These are phyloP conservation scores for Camelina laxa DNA, from an alignment of 345 rosid genomes.

Conservation along the genomic window DNA sequence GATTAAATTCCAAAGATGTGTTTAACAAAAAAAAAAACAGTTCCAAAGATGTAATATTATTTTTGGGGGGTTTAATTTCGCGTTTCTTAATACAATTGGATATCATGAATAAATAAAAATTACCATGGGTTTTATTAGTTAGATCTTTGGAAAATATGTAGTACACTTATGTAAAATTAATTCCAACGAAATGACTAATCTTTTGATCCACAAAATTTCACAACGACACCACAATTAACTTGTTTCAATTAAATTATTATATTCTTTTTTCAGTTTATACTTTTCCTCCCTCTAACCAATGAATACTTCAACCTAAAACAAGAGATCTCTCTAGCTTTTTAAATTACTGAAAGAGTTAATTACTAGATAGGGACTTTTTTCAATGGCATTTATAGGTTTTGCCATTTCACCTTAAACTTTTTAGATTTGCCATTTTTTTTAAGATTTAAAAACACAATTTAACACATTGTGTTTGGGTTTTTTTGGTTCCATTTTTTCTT, in stretches of 20 bases:
- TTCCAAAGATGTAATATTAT: constrained; percentile 40
- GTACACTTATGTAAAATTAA: neutral
- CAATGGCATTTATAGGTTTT: no score
- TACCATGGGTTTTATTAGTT: constrained; percentile 13
- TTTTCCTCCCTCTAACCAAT: neutral
- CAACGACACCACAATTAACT: neutral
- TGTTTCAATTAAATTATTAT: constrained; percentile 1
- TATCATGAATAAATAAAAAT: constrained; percentile 23
- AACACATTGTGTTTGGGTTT: no score
- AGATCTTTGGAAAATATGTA: neutral
- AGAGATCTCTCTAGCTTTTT: constrained; percentile 20
- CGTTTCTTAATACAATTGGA: constrained; percentile 29
- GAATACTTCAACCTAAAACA: constrained; percentile 13
- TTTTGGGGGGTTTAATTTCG: constrained; percentile 31
- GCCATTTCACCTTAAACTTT: no score
- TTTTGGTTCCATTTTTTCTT: no score
- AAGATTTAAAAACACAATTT: no score
- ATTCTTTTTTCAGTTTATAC: neutral
- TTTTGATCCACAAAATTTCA: constrained; percentile 5
- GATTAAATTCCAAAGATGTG: constrained; percentile 31
- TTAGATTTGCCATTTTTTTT: no score
- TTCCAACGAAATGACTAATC: neutral
- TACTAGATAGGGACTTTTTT: no score
- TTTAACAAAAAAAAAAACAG: neutral
- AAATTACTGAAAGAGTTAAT: neutral